These are phyloP conservation scores for baker's yeast (Saccharomyces cerevisiae) DNA, from an alignment of 805 yeast species.

Conservation along the genomic window DNA sequence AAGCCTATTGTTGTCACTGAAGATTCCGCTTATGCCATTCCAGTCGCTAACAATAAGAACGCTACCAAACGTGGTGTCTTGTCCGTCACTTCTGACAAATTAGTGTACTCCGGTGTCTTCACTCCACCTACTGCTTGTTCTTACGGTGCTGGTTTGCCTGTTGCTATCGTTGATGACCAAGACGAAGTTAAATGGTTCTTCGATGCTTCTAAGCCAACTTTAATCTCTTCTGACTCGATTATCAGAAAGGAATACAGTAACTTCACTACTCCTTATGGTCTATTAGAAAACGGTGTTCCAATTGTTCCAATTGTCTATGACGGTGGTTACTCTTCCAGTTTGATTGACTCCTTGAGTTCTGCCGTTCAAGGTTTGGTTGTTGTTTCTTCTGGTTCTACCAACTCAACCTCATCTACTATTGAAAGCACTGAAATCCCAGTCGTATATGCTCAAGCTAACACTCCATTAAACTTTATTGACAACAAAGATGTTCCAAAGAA, in stretches of 20 bases:
- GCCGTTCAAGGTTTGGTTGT: constrained; percentile 22
- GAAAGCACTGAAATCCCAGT: constrained; percentile 16
- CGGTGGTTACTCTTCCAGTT: constrained; percentile 13
- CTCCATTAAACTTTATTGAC: constrained; percentile 13
- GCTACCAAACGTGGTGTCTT: constrained; percentile 19
- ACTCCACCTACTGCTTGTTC: constrained; percentile 13
- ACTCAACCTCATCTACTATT: constrained; percentile 14
- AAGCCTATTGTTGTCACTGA: constrained; percentile 21
- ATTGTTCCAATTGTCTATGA: constrained; percentile 25
- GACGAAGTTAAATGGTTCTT: constrained; percentile 21
- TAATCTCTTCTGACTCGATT: constrained; percentile 11
- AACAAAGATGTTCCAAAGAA: constrained; percentile 19
- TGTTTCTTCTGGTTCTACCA: constrained; percentile 15
- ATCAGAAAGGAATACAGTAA: constrained; percentile 11
- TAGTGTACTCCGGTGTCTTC: constrained; percentile 20
- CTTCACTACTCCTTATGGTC: constrained; percentile 14
- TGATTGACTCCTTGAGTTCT: constrained; percentile 17
- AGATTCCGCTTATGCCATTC: constrained; percentile 13
- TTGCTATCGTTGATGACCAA: constrained; percentile 18
- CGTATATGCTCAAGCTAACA: constrained; percentile 22
- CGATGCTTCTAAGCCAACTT: constrained; percentile 17
- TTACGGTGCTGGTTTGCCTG: constrained; percentile 12
- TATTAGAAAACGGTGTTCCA: constrained; percentile 8
- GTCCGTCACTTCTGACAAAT: constrained; percentile 14
- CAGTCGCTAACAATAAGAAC: constrained; percentile 16